Conservation (phyloP, 2,329 filamentous ascomycete genomes). For the Beauveria medogensis region DNA sequence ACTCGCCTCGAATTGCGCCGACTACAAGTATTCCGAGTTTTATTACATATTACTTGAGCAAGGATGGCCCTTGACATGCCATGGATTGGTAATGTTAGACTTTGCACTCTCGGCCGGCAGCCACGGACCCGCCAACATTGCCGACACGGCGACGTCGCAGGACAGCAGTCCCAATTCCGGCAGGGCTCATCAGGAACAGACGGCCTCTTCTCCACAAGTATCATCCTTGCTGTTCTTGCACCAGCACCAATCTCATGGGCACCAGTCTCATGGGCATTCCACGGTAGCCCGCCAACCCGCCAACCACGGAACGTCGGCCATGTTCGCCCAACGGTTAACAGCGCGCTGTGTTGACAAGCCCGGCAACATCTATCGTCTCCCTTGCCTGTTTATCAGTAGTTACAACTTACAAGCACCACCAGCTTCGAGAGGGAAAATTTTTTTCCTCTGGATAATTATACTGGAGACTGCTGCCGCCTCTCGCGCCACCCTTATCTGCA, state of each 20-base stretch:
- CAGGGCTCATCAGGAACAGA: neutral
- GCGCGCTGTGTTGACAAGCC: no score
- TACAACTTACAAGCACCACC: neutral
- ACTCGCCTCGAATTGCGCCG: no score
- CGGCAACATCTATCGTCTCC: no score
- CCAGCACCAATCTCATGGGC: no score
- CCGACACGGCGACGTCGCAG: neutral
- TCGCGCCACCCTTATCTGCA: neutral
- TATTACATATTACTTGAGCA: neutral
- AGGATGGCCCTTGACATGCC: neutral
- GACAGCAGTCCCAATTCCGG: neutral
- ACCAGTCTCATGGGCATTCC: neutral
- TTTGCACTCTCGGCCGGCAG: constrained; percentile 2
- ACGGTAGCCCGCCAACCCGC: no score
- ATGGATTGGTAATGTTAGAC: neutral
- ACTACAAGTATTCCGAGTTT: no score
- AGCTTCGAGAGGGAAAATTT: neutral
- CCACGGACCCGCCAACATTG: neutral
- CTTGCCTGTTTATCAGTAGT: no score
- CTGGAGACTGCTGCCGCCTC: neutral
- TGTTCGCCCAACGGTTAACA: no score
- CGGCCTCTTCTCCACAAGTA: no score
- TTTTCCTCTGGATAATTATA: neutral
- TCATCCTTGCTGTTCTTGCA: no score
- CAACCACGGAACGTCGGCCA: no score